These are phyloP conservation scores for Hypoxylon lenormandii DNA, from an alignment of 495 filamentous ascomycete species.

Conservation along the genomic window DNA sequence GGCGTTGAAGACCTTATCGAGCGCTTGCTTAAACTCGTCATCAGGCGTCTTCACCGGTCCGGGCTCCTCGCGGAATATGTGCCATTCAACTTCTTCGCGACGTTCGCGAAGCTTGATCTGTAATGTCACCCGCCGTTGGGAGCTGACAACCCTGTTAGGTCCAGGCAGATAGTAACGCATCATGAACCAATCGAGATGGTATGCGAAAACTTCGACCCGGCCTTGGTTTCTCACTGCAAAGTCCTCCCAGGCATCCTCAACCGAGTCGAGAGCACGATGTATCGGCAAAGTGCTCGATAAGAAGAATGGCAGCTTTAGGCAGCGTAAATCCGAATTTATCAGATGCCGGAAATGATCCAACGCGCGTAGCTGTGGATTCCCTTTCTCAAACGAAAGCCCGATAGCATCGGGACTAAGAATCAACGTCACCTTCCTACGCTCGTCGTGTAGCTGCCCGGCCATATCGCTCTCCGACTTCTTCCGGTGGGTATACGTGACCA, in stretches of 20 bases:
- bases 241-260: conserved; percentile 61
- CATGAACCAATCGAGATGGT: conserved; percentile 62
- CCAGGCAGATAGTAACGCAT: conserved; percentile 59
- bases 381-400: conserved; percentile 67
- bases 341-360: conserved; percentile 70
- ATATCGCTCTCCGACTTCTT: conserved; percentile 18
- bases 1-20: conserved; percentile 56
- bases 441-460: conserved; percentile 36
- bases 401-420: conserved; percentile 54
- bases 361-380: conserved; percentile 82
- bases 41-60: conserved; percentile 35
- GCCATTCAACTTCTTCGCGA: conserved; percentile 58
- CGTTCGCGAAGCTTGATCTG: conserved; percentile 54
- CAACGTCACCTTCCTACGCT: conserved; percentile 56
- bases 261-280: conserved; percentile 69
- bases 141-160: conserved; percentile 12
- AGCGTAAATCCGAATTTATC: conserved; percentile 65
- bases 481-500: conserved; percentile 69
- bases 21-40: conserved; percentile 58
- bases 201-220: conserved; percentile 55
- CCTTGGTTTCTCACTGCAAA: conserved; percentile 52
- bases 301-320: conserved; percentile 53
- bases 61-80: conserved; percentile 50
- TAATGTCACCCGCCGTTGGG: conserved; percentile 51
- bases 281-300: conserved; percentile 73